Base-by-base conservation (phyloP, 139 green algal genomes). In the Raphidocelis subcapitata region DNA sequence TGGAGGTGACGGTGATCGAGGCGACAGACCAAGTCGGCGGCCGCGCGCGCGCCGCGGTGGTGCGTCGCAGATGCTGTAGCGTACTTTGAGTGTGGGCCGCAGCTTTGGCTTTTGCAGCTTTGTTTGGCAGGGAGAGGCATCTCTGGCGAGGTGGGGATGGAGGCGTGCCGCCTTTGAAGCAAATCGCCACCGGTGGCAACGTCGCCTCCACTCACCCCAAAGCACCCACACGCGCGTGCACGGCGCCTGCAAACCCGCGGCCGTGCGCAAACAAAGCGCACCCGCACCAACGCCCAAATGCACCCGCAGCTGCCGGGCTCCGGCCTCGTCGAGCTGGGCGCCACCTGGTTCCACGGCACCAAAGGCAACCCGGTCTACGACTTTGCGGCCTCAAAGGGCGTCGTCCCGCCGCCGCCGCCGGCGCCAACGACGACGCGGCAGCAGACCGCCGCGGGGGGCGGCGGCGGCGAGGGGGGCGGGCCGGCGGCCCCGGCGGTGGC, bases 321-420 rank as follows among this genome's bases (percentile, higher is more conserved):
- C 20, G 63, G 62, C 18, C 32, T 49, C 3, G 79, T 84, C 12
- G 79, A 84, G 56, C 20, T 80, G 5, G 79, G 79, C 5, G 79
- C 79, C 2, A 84, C 79, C 1, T 84, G 79, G 79, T 84, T 84
- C 46, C 79, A 84, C 57, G 79, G 79, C 52, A 72, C 77, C 8
- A n/a, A 67, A 8, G 46, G 52, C 57, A 84, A 84, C 73, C 79
- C 79, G 24, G 57, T 84, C 5, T 84, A 84, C 59, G 73, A 80
- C 44, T 65, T 80, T 24, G 78, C 72, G 24, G 78, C 80, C 1
- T 47, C 72, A 65, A 51, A 84, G 32, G 78, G 72, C 44, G 28
- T 80, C 12, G 62, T 69, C 10, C 54, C 54, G 41, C 41, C 12
- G 41, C 41, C 41, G 8, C 41, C 8, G 8, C 41, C 41, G 41